A percentile compares a stretch with the other conserved stretches of the same genome.
These are phyloP conservation scores for Citrullus colocynthis DNA, from an alignment of 306 rosid species.

Conservation along the genomic window DNA sequence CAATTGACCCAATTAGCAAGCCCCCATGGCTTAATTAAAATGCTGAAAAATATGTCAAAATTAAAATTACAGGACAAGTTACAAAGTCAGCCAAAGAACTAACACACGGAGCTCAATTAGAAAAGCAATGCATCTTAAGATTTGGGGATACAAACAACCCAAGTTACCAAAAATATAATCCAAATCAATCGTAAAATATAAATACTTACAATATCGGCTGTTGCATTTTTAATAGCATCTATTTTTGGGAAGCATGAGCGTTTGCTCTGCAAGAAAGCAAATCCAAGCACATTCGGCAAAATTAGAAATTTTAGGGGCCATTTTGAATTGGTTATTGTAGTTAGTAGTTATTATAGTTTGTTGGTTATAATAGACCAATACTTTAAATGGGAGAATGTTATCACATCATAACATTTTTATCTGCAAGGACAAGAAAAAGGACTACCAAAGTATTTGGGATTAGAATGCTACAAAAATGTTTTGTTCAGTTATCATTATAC, in stretches of 20 bases:
- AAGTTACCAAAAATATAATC: background rate
- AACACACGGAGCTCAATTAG: background rate
- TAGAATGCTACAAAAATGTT: background rate
- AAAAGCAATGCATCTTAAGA: background rate
- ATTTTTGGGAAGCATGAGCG: slow-evolving; percentile 70
- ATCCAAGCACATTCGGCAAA: background rate
- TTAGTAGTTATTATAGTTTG: too few species aligned
- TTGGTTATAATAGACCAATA: background rate
- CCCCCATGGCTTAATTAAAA: background rate
- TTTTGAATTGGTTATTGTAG: too few species aligned
- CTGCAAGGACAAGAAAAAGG: background rate
- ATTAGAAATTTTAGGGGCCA: background rate
- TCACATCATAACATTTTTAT: background rate
- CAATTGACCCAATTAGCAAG: background rate
- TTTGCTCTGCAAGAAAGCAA: slow-evolving; percentile 54
- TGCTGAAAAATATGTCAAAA: background rate
- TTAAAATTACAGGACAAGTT: background rate
- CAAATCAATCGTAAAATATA: background rate
- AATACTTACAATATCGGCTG: slow-evolving; percentile 80
- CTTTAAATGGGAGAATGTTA: background rate
- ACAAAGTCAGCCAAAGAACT: background rate
- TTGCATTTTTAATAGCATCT: slow-evolving; percentile 75
- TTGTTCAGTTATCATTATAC: background rate
- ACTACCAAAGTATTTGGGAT: background rate
- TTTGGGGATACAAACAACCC: background rate